These are phyloP conservation scores for Stagonosporopsis vannaccii DNA, from an alignment of 2,329 filamentous ascomycete species.

Conservation along the genomic window DNA sequence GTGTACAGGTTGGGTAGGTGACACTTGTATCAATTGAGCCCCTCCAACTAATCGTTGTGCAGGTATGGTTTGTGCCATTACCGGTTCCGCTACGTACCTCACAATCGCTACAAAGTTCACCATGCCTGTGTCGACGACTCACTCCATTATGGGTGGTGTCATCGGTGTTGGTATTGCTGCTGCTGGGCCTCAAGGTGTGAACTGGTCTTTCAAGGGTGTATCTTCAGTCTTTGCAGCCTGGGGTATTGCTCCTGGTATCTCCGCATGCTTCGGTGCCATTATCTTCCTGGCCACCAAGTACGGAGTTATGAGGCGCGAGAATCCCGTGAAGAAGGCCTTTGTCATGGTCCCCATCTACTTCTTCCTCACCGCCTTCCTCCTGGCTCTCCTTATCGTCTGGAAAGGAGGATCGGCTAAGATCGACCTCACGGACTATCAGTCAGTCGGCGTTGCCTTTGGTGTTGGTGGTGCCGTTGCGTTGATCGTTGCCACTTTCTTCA, in stretches of 20 bases:
- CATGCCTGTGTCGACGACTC: slow-evolving; percentile 63
- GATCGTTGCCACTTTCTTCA: slow-evolving; percentile 61
- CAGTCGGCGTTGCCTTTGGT: slow-evolving; percentile 63
- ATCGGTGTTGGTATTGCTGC: slow-evolving; percentile 58
- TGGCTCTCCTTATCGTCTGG: slow-evolving; percentile 56
- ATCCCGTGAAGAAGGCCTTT: slow-evolving; percentile 63
- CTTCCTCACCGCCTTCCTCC: slow-evolving; percentile 61
- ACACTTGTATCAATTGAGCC: too few species aligned
- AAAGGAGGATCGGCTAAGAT: slow-evolving; percentile 56
- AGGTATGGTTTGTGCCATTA: slow-evolving; percentile 63
- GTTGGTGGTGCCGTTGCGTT: slow-evolving; percentile 60
- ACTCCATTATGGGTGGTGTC: slow-evolving; percentile 54
- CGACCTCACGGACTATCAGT: slow-evolving; percentile 57
- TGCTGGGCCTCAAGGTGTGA: slow-evolving; percentile 61
- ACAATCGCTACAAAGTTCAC: slow-evolving; percentile 61
- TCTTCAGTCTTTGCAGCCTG: slow-evolving; percentile 66
- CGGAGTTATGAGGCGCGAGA: slow-evolving; percentile 61
- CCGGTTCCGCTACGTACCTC: slow-evolving; percentile 61
- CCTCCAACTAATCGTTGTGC: slow-evolving; percentile 30
- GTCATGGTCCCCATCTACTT: slow-evolving; percentile 62
- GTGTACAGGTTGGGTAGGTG: neutral
- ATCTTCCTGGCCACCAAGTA: slow-evolving; percentile 67
- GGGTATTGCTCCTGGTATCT: slow-evolving; percentile 66
- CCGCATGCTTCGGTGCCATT: slow-evolving; percentile 61
- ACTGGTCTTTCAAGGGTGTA: slow-evolving; percentile 66